A percentile compares a stretch with the other conserved stretches of the same genome.
These are phyloP conservation scores for Artomyces pyxidatus DNA, from an alignment of 768 basidiomycete genomes.

Conservation along the genomic window DNA sequence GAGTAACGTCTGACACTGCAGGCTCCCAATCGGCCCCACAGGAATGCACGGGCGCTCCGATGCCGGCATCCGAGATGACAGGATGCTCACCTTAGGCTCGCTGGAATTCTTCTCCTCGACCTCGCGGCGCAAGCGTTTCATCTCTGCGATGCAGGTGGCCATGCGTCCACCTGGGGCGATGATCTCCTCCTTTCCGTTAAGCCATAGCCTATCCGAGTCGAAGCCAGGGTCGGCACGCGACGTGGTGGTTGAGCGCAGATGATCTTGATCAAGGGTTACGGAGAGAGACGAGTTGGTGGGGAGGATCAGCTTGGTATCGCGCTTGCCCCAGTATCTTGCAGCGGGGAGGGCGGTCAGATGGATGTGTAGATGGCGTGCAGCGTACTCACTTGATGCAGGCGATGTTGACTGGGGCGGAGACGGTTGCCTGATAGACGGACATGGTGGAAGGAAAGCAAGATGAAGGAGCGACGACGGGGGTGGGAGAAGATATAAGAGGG, in stretches of 20 bases:
- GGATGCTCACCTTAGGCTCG: constrained; percentile 52
- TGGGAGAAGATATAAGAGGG: constrained; percentile 6
- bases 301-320: constrained; percentile 88
- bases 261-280: constrained; percentile 94
- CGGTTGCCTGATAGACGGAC: constrained; percentile 74
- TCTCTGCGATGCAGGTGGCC: constrained; percentile 77
- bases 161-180: constrained; percentile 77
- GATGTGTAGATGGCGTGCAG: constrained; percentile 2
- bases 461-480: constrained; percentile 1
- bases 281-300: constrained; percentile 99
- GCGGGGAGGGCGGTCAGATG: constrained; percentile 8
- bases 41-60: no score
- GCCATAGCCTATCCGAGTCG: constrained; percentile 76
- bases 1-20: no score
- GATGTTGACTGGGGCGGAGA: constrained; percentile 93
- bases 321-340: constrained; percentile 99
- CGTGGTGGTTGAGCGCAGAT: constrained; percentile 89
- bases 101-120: constrained; percentile 65
- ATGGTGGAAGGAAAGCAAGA: constrained; percentile 28
- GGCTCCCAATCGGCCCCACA: no score
- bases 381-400: constrained; percentile 88
- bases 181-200: constrained; percentile 88
- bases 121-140: constrained; percentile 68
- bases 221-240: constrained; percentile 77
- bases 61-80: no score